Conservation (phyloP, 2,329 filamentous ascomycete species). For the Lithohypha guttulata region DNA sequence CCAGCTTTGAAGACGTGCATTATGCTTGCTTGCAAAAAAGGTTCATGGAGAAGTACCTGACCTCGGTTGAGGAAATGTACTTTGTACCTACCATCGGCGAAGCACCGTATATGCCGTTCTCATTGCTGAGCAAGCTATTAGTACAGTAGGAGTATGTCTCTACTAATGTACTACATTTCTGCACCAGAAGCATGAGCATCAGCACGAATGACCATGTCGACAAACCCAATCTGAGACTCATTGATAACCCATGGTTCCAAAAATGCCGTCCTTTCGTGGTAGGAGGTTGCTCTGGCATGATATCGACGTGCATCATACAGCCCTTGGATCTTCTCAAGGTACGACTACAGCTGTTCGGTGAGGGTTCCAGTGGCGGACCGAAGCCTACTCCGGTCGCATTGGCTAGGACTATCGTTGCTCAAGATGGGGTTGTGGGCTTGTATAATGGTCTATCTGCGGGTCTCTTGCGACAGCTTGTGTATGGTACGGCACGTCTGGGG, state of each 20-base stretch:
- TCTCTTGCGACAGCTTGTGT: conserved; percentile 82
- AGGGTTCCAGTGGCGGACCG: conserved; percentile 43
- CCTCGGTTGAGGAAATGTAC: too few species aligned
- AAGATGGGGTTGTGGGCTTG: conserved; percentile 72
- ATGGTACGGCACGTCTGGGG: conserved; percentile 86
- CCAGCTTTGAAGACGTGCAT: too few species aligned
- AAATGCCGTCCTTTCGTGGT: conserved; percentile 63
- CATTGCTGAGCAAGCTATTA: too few species aligned
- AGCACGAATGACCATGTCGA: too few species aligned
- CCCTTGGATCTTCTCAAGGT: conserved; percentile 99
- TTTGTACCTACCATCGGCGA: too few species aligned
- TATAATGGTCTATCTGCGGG: conserved; percentile 92
- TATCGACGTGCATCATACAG: conserved; percentile 80
- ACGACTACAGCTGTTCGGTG: conserved; percentile 69
- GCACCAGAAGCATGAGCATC: too few species aligned
- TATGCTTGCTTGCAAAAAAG: too few species aligned
- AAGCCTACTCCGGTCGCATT: conserved; percentile 72
- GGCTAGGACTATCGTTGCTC: conserved; percentile 71
- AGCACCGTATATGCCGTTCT: too few species aligned
- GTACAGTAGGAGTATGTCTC: too few species aligned
- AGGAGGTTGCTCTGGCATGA: conserved; percentile 82
- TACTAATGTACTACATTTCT: too few species aligned
- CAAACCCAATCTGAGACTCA: too few species aligned
- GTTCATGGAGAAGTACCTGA: too few species aligned
- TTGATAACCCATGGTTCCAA: conserved; percentile 7